Base-by-base conservation (phyloP, 2,329 filamentous ascomycete genomes). In the Corynespora cassiicola region DNA sequence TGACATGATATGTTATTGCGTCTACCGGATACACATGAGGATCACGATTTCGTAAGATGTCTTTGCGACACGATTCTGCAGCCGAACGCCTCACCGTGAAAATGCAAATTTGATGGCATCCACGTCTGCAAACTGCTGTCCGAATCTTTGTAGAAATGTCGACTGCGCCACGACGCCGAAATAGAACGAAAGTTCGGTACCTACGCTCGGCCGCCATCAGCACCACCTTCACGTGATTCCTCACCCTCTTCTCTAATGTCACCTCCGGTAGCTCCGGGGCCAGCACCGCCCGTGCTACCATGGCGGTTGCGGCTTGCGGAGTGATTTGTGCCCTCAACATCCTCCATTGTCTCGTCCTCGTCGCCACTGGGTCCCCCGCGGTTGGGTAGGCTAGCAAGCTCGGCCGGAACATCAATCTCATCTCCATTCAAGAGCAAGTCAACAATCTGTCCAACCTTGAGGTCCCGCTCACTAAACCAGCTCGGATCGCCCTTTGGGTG, bases 161-260 rank as follows among this genome's bases (percentile, higher is more conserved):
- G 56, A 63, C 54, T 51, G 58, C 55, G 62, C 63, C 63, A 61
- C 61, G 63, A 64, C 63, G 61, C 50, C 50, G 47, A 47, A 54
- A 55, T 48, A 36, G 49, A 53, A 55, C 45, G 56, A 58, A 54
- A 43, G 44, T 41, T 61, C 42, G 42, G 73, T 72, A 99, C 95
- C 92, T 97, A 99, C 94, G 92, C 94, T 96, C 94, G 85, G 75
- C 89, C 95, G 64, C 95, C 94, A 73, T 97, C 94, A 57, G 90
- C 90, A 66, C 95, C 94, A 45, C 92, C 94, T 72, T 96, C 90
- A 74, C 95, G 81, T 51, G 92, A 84, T 55, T 83, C 85, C 69
- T 90, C 84, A 42, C 94, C 94, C 70, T 97, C 94, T 69, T 95
- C 85, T 70, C 91, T 83, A 56, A 96, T 75, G 66, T 99, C 92